Evolutionary conservation across 2,329 filamentous ascomycete genomes (phyloP).

Genomic region (Neobulgaria alba): DNA sequence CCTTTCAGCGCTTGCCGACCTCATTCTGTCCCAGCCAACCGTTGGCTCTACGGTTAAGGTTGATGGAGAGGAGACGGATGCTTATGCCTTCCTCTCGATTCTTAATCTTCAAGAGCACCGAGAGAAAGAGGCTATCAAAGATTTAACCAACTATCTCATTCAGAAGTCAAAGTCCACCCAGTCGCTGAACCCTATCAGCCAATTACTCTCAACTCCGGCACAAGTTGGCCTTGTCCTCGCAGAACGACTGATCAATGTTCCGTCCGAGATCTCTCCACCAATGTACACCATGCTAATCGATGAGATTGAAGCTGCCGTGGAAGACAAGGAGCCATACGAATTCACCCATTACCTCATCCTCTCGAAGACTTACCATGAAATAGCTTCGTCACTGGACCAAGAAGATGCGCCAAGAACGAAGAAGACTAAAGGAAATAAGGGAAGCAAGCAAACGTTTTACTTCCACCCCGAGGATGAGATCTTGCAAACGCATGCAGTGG

Average conservation of each 20-base stretch:
- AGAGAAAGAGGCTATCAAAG: constrained; percentile 62
- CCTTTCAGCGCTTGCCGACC: constrained; percentile 74
- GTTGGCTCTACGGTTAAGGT: constrained; percentile 95
- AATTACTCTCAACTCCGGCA: constrained; percentile 45
- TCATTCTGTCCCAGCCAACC: constrained; percentile 78
- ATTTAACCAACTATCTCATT: constrained; percentile 63
- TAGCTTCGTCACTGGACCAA: constrained; percentile 69
- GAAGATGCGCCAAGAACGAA: constrained; percentile 52
- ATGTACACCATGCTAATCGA: constrained; percentile 93
- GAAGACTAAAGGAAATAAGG: constrained; percentile 54
- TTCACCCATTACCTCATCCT: constrained; percentile 91
- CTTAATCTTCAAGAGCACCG: constrained; percentile 75
- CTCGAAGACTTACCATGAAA: constrained; percentile 87
- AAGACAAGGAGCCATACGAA: constrained; percentile 84
- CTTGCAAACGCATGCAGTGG: constrained; percentile 66
- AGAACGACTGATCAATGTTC: constrained; percentile 93
- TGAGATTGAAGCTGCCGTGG: constrained; percentile 79
- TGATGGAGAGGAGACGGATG: constrained; percentile 87
- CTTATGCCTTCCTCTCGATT: constrained; percentile 85
- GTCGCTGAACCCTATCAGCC: constrained; percentile 46
- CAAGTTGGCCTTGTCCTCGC: constrained; percentile 82
- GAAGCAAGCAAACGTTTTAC: constrained; percentile 61
- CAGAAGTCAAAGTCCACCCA: constrained; percentile 41
- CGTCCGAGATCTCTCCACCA: constrained; percentile 82
- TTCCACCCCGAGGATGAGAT: constrained; percentile 97